Evolutionary conservation across 2,329 filamentous ascomycete species (phyloP).

Genomic region (Chaetomium strumarium): DNA sequence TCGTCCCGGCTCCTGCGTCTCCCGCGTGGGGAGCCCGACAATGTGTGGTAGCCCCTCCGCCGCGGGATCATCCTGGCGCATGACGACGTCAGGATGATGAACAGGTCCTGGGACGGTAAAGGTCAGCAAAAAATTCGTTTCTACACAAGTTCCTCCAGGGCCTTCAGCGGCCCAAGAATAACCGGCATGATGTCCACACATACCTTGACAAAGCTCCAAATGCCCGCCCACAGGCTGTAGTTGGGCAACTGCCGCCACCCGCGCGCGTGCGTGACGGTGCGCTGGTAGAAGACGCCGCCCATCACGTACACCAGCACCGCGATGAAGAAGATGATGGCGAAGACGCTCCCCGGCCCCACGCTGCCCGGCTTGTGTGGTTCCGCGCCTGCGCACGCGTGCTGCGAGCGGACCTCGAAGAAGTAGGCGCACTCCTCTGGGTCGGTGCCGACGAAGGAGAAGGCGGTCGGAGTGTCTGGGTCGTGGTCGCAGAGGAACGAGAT

Average conservation of each 20-base stretch:
- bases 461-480: constrained; percentile 64
- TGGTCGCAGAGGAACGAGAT: constrained; percentile 92
- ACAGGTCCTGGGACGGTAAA: constrained; percentile 47
- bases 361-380: constrained; percentile 68
- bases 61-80: constrained; percentile 61
- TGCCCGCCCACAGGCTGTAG: constrained; percentile 85
- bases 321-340: constrained; percentile 74
- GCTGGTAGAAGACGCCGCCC: constrained; percentile 91
- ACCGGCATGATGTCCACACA: neutral
- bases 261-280: constrained; percentile 86
- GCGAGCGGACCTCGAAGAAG: constrained; percentile 87
- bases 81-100: constrained; percentile 63
- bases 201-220: constrained; percentile 79
- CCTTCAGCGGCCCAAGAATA: neutral
- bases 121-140: neutral
- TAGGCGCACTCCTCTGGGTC: constrained; percentile 90
- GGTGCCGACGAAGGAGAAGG: constrained; percentile 74
- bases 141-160: too few relatives aligned
- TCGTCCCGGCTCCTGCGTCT: constrained; percentile 58
- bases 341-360: constrained; percentile 68
- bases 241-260: constrained; percentile 96
- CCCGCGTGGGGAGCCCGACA: constrained; percentile 50
- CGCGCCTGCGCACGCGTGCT: constrained; percentile 66
- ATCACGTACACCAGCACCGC: constrained; percentile 83
- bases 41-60: constrained; percentile 60